Evolutionary conservation across 192 early-diverging fungal genomes (phyloP).

Genomic region (Kickxella alabastrina): DNA sequence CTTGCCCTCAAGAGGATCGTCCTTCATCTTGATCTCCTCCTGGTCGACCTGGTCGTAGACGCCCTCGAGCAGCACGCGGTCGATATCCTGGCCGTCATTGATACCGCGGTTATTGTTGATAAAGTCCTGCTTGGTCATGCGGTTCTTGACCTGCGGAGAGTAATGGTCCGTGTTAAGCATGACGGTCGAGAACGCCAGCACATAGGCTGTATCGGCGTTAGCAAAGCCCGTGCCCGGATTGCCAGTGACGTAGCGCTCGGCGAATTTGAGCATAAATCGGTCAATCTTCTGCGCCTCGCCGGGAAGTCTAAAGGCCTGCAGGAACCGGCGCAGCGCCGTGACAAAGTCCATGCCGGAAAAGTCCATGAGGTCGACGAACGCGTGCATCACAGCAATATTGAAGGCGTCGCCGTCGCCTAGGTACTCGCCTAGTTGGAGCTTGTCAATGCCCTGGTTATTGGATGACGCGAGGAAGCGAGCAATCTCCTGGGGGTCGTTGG

Average conservation of each 20-base stretch:
- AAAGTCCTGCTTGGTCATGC: conserved; percentile 86
- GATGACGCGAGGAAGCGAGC: conserved; percentile 64
- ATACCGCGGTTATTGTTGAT: conserved; percentile 90
- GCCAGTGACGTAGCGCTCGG: conserved; percentile 82
- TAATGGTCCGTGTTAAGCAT: conserved; percentile 94
- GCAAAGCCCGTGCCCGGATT: conserved; percentile 75
- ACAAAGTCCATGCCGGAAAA: conserved; percentile 72
- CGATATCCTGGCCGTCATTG: conserved; percentile 79
- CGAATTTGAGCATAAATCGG: conserved; percentile 96
- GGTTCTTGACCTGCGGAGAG: conserved; percentile 77
- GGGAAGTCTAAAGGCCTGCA: conserved; percentile 87
- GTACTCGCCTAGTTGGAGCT: conserved; percentile 87
- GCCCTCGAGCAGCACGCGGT: conserved; percentile 60
- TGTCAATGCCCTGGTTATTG: conserved; percentile 76
- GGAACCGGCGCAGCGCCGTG: conserved; percentile 73
- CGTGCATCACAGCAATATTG: conserved; percentile 93
- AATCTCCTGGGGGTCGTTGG: conserved; percentile 66
- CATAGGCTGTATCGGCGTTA: conserved; percentile 91
- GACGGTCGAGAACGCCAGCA: conserved; percentile 87
- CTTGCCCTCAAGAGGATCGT: conserved; percentile 58
- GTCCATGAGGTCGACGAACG: conserved; percentile 90
- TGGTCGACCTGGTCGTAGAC: conserved; percentile 79
- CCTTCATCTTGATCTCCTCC: conserved; percentile 93
- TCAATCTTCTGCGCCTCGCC: conserved; percentile 97
- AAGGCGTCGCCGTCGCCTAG: conserved; percentile 88